These are phyloP conservation scores for Monilinia vaccinii-corymbosi DNA, from an alignment of 2,329 filamentous ascomycete genomes.

Conservation along the genomic window DNA sequence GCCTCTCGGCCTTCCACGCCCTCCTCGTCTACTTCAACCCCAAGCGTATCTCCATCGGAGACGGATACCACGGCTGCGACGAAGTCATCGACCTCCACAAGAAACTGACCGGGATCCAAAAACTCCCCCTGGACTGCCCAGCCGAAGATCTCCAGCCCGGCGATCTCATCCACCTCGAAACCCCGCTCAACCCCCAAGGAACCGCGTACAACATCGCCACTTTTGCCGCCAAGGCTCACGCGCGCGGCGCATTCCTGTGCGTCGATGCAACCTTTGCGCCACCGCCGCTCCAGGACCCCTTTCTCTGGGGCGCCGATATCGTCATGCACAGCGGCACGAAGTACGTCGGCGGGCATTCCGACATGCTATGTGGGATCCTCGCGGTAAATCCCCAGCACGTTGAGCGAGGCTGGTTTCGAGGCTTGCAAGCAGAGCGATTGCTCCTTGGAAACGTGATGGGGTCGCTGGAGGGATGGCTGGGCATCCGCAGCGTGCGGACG, in stretches of 20 bases:
- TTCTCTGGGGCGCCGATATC: slow-evolving; percentile 69
- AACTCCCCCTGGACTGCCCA: slow-evolving; percentile 62
- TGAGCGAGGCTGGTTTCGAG: slow-evolving; percentile 47
- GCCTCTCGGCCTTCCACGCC: slow-evolving; percentile 81
- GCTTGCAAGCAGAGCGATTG: slow-evolving; percentile 54
- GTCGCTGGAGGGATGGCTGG: slow-evolving; percentile 84
- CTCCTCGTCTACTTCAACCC: slow-evolving; percentile 79
- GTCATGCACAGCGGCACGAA: slow-evolving; percentile 93
- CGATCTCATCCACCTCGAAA: slow-evolving; percentile 87
- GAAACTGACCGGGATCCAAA: slow-evolving; percentile 66
- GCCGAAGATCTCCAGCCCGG: slow-evolving; percentile 59
- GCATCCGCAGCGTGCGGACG: slow-evolving; percentile 75
- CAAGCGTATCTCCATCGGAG: slow-evolving; percentile 69
- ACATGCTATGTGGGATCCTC: slow-evolving; percentile 83
- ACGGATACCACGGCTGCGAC: slow-evolving; percentile 90
- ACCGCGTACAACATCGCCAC: slow-evolving; percentile 63
- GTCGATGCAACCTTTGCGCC: slow-evolving; percentile 92
- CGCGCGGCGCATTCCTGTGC: slow-evolving; percentile 63
- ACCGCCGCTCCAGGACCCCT: slow-evolving; percentile 80
- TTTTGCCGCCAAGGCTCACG: slow-evolving; percentile 66
- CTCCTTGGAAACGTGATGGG: slow-evolving; percentile 79
- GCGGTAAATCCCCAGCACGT: slow-evolving; percentile 46
- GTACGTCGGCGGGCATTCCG: slow-evolving; percentile 92
- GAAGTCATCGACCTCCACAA: slow-evolving; percentile 67
- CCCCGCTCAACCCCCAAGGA: slow-evolving; percentile 85